Percentiles rank a stretch among this genome's conserved stretches.
These are phyloP conservation scores for Sarcocystis neurona DNA, from an alignment of 169 alveolate species.

Conservation along the genomic window DNA sequence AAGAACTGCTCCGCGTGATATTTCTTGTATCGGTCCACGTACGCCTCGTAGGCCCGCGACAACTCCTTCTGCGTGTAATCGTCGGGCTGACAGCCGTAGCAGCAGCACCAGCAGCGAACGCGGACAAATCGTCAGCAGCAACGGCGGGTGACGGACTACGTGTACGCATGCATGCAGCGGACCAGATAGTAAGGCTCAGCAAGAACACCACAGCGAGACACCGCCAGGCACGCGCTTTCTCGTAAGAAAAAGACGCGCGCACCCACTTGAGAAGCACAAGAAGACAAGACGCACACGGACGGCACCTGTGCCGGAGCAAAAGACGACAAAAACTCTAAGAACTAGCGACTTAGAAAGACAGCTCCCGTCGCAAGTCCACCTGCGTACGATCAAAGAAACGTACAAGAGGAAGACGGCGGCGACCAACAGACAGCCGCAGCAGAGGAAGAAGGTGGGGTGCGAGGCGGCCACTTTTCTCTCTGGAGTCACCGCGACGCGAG, in stretches of 20 bases:
- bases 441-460: not conserved
- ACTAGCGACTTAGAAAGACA: not conserved
- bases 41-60: constrained; percentile 13
- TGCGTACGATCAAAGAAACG: no score
- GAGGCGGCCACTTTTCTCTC: no score
- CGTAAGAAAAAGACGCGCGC: not conserved
- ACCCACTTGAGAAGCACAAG: not conserved
- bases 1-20: constrained; percentile 26
- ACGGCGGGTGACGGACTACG: no score
- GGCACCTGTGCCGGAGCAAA: not conserved
- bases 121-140: no score
- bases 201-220: no score
- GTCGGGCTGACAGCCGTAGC: constrained; percentile 40
- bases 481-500: no score
- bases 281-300: not conserved
- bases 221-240: no score
- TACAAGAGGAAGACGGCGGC: not conserved
- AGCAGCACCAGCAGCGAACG: no score
- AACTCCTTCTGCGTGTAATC: constrained; percentile 28
- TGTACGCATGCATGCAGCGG: no score
- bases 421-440: not conserved
- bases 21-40: constrained; percentile 21
- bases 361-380: no score
- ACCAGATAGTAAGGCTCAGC: no score
- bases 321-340: not conserved